phyloP scores from a whole-genome alignment of 2,329 filamentous ascomycete genomes.

The Coniochaeta pulveracea region DNA sequence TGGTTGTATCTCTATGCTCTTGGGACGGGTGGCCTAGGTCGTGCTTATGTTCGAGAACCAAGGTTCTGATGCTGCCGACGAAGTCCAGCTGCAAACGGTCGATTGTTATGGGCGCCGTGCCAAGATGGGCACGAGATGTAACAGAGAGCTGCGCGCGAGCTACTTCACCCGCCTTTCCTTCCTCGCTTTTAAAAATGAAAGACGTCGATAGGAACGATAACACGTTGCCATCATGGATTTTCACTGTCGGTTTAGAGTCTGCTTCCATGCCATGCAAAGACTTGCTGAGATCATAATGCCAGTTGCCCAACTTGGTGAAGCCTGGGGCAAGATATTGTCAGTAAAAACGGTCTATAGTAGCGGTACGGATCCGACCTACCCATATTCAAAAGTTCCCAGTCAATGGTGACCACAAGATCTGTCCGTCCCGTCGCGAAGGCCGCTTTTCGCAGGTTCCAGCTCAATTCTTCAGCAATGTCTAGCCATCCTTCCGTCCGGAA shows the following conservation, averaged over 20 bases:
- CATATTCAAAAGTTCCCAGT: conserved; percentile 53
- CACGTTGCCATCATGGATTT: conserved; percentile 32
- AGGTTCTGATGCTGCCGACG: conserved; percentile 43
- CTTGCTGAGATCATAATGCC: conserved; percentile 50
- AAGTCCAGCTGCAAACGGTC: conserved; percentile 42
- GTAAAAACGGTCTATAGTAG: neutral
- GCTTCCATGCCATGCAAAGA: conserved; percentile 38
- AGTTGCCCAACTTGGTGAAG: conserved; percentile 41
- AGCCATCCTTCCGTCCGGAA: conserved; percentile 51
- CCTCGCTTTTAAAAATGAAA: conserved; percentile 46
- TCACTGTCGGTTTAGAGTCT: conserved; percentile 34
- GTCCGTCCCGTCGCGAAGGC: conserved; percentile 39
- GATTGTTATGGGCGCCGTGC: conserved; percentile 39
- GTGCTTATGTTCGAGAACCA: conserved; percentile 36
- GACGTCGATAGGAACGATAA: conserved; percentile 19
- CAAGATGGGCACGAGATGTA: conserved; percentile 41
- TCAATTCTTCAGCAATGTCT: conserved; percentile 45
- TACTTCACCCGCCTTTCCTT: conserved; percentile 50
- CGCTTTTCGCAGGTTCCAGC: conserved; percentile 48
- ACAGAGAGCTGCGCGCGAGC: conserved; percentile 47
- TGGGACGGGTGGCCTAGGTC: conserved; percentile 5
- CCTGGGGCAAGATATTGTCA: conserved; percentile 21
- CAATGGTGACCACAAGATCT: conserved; percentile 46
- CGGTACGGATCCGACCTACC: conserved; percentile 27
- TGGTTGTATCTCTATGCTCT: conserved; percentile 11